phyloP scores from a whole-genome alignment of 164 flowering plant species.

The Magnolia officinalis region DNA sequence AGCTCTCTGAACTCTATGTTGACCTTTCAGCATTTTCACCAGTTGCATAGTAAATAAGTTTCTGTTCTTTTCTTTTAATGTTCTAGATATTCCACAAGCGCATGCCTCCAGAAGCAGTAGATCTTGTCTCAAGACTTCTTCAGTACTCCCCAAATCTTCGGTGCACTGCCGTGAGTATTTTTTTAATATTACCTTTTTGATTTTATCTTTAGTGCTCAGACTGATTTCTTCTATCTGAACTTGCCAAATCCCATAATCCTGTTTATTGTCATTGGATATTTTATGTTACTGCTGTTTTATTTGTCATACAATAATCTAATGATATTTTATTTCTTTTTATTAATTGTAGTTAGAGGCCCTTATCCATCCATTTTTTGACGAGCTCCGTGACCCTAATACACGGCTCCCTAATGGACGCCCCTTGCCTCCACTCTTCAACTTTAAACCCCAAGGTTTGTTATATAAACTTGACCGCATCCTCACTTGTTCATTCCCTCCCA shows the following conservation, averaged over 20 bases:
- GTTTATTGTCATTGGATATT: no score
- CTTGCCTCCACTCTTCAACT: conserved; percentile 36
- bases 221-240: not conserved
- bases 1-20: conserved; percentile 10
- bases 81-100: conserved; percentile 63
- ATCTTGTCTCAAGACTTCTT: conserved; percentile 70
- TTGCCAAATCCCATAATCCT: not conserved
- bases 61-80: not conserved
- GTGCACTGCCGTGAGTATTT: conserved; percentile 57
- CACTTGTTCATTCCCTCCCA: not conserved
- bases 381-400: conserved; percentile 34
- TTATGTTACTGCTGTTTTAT: not conserved
- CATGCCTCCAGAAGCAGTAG: conserved; percentile 70
- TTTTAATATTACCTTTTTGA: not conserved
- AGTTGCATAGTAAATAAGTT: not conserved
- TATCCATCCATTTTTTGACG: conserved; percentile 33
- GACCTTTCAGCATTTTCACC: not conserved
- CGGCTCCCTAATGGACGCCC: conserved; percentile 40
- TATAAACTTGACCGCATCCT: not conserved
- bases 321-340: not conserved
- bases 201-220: not conserved
- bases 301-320: not conserved
- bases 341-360: conserved; percentile 31
- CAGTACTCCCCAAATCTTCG: conserved; percentile 70
- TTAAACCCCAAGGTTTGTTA: conserved; percentile 30